phyloP scores from a whole-genome alignment of 495 filamentous ascomycete genomes.

The Aspergillus panamensis region DNA sequence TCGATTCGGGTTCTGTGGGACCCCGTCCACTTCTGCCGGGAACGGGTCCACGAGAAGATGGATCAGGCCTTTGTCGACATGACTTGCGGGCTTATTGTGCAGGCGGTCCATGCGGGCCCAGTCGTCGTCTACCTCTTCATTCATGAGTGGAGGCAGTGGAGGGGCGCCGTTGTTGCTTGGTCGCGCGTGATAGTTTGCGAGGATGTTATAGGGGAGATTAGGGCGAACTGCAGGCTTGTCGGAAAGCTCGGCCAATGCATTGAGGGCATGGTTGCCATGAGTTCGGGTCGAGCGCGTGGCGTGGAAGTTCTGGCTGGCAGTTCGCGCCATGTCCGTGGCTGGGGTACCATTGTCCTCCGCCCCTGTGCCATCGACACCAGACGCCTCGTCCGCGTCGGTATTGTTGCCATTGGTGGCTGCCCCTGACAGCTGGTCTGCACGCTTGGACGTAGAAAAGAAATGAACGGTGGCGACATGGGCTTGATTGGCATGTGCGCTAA shows the following conservation, averaged over 20 bases:
- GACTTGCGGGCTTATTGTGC: conserved; percentile 31
- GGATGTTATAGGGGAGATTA: conserved; percentile 59
- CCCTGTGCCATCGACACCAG: conserved; percentile 40
- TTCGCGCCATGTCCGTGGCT: conserved; percentile 66
- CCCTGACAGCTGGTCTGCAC: conserved; percentile 43
- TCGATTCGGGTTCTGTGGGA: conserved; percentile 33
- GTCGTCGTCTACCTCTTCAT: conserved; percentile 58
- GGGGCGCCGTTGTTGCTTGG: conserved; percentile 43
- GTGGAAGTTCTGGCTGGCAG: conserved; percentile 61
- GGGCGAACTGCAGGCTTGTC: conserved; percentile 62
- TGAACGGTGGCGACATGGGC: conserved; percentile 64
- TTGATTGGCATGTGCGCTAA: conserved; percentile 67
- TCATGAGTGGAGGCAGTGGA: conserved; percentile 49
- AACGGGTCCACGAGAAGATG: conserved; percentile 35
- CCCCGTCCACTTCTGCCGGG: conserved; percentile 32
- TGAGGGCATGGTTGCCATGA: conserved; percentile 52
- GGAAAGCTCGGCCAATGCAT: conserved; percentile 59
- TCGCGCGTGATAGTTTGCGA: conserved; percentile 47
- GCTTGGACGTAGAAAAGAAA: conserved; percentile 50
- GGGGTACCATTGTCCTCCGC: conserved; percentile 54
- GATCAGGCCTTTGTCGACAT: conserved; percentile 39
- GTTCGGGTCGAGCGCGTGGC: conserved; percentile 68
- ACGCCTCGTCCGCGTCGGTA: conserved; percentile 45
- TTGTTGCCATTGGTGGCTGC: conserved; percentile 44
- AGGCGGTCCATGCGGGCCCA: conserved; percentile 53